These are phyloP conservation scores for Polygonum aviculare DNA, from an alignment of 148 eudicot species.

Conservation along the genomic window DNA sequence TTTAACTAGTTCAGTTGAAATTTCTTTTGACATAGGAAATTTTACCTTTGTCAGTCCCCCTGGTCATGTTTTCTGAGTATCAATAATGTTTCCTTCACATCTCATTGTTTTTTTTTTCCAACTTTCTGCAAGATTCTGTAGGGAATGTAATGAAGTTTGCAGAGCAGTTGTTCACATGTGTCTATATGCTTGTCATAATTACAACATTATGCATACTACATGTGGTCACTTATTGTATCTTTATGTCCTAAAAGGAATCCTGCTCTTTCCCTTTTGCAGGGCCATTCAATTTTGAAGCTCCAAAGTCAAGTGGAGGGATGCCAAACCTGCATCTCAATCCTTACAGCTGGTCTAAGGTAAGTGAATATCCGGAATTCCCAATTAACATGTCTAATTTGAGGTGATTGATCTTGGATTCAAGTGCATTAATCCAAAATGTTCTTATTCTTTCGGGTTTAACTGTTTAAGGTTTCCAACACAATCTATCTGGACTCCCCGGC, in stretches of 20 bases:
- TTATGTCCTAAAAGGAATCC: not conserved
- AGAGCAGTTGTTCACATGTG: not conserved
- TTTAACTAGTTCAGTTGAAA: not conserved
- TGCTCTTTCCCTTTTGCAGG: conserved; percentile 31
- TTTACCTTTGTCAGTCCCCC: not conserved
- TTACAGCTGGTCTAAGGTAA: conserved; percentile 91
- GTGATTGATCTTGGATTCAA: not conserved
- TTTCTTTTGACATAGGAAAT: not conserved
- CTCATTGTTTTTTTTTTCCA: not conserved
- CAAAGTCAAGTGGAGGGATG: conserved; percentile 38
- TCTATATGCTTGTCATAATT: not conserved
- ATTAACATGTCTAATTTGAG: not conserved
- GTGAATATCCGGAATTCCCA: not conserved
- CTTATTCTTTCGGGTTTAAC: not conserved
- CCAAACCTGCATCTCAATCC: conserved; percentile 82
- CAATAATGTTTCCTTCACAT: not conserved
- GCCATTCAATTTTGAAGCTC: conserved; percentile 81
- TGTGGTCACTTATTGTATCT: not conserved
- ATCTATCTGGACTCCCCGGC: conserved; percentile 91
- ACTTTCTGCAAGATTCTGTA: not conserved
- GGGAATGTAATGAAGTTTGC: not conserved
- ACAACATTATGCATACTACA: not conserved
- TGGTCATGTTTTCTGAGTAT: not conserved
- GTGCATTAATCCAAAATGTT: not conserved
- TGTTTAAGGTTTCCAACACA: conserved; percentile 78